phyloP scores from a whole-genome alignment of 1,139 yeast genomes.

The Diutina sp. region DNA sequence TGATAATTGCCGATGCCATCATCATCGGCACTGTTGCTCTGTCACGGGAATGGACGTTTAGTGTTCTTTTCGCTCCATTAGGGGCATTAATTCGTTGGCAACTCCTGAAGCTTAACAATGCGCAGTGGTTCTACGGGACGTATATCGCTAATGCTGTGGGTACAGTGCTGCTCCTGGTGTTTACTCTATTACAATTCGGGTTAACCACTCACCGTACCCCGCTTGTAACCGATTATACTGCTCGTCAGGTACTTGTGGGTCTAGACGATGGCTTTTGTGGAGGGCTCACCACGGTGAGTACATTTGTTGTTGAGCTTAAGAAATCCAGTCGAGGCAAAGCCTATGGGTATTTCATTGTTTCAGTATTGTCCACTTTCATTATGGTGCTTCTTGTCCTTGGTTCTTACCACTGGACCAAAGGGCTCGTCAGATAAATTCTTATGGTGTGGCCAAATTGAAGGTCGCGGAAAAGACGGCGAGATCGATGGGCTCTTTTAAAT shows the following conservation, averaged over 20 bases:
- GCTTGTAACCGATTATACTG: slow-evolving; percentile 19
- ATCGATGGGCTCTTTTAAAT: too few relatives aligned
- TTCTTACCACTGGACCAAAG: slow-evolving; percentile 33
- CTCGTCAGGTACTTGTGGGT: slow-evolving; percentile 45
- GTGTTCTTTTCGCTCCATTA: slow-evolving; percentile 46
- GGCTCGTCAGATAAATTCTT: not conserved
- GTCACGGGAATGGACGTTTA: slow-evolving; percentile 46
- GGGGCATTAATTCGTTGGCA: slow-evolving; percentile 53
- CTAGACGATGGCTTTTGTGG: slow-evolving; percentile 69
- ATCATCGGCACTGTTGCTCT: slow-evolving; percentile 28
- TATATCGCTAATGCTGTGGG: slow-evolving; percentile 56
- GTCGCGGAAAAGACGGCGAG: too few relatives aligned
- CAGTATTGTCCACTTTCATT: slow-evolving; percentile 25
- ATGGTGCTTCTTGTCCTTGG: slow-evolving; percentile 38
- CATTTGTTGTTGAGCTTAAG: slow-evolving; percentile 58
- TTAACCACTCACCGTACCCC: slow-evolving; percentile 5
- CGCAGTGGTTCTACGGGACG: slow-evolving; percentile 43
- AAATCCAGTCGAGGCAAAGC: slow-evolving; percentile 17
- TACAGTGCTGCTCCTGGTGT: slow-evolving; percentile 39
- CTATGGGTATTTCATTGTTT: slow-evolving; percentile 26
- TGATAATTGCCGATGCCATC: slow-evolving; percentile 28
- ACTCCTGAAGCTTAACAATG: slow-evolving; percentile 38
- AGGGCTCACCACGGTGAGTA: slow-evolving; percentile 61
- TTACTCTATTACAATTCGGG: slow-evolving; percentile 42
- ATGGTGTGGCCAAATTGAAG: too few relatives aligned